Evolutionary conservation across 2,329 filamentous ascomycete species (phyloP), one percentile per base, ranked within the genome.

Genomic region (Trichoderma koningiopsis): DNA sequence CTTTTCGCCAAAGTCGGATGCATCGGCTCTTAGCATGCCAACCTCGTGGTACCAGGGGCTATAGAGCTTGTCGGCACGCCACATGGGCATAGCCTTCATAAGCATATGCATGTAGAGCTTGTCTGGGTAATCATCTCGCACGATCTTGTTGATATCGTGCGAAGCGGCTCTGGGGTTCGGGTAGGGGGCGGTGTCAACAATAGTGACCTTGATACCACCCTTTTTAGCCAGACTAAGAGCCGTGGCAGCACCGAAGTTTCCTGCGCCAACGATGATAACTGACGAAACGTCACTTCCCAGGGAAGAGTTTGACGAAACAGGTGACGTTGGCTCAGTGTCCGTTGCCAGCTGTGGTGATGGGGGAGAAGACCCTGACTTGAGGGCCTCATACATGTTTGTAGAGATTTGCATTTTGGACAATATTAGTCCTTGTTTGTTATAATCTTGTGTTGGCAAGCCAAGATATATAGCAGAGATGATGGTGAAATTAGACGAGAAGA

Each of bases 21-120:
- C 70, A 68, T 82, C 81, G 11, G 76, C 80, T 40, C 81, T 76
- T 6, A 82, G 75, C 86, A 88, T 87, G 11, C 88, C 87, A 0
- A 86, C 86, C 72, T 86, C 83, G 73, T 89, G 86, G 74, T 88
- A 90, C 71, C 80, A 84, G 5, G 74, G 66, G 59, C 81, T 82
- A 78, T 86, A 87, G n/a, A 88, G 79, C 1, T 83, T 81, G 60
- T 86, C 81, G 22, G 72, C 60, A 43, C 79, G 75, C 81, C 81
- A 82, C 62, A 75, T 72, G 22, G 77, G 76, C 81, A 82, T 82
- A 71, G 80, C 81, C 70, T 78, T 77, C 56, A 75, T 75, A 62
- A 81, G 76, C 77, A 82, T 78, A 57, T 75, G 75, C 77, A 81
- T 82, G 72, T 82, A 82, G 40, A 80, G 76, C 40, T 69, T 70